Conservation (phyloP, 768 basidiomycete species). For the Mycena floridula region DNA sequence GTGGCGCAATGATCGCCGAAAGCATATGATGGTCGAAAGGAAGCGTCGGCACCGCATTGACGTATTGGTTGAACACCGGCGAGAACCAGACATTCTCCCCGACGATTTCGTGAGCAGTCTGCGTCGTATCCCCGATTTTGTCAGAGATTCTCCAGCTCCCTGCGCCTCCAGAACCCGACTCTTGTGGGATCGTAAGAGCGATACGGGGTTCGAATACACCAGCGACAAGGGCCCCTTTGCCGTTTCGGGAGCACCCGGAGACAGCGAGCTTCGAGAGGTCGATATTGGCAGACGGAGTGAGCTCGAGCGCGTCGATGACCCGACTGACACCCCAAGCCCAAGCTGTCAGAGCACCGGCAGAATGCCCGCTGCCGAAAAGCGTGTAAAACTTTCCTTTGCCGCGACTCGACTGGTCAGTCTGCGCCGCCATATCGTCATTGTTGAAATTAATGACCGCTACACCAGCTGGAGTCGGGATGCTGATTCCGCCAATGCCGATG, state of each 20-base stretch:
- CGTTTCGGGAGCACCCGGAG: slow-evolving; percentile 55
- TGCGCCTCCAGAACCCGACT: slow-evolving; percentile 55
- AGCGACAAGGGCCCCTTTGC: slow-evolving; percentile 54
- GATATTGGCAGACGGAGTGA: slow-evolving; percentile 38
- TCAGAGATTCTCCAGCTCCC: slow-evolving; percentile 58
- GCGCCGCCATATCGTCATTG: slow-evolving; percentile 49
- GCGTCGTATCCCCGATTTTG: slow-evolving; percentile 35
- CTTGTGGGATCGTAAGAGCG: slow-evolving; percentile 55
- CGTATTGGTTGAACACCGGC: slow-evolving; percentile 39
- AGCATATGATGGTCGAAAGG: slow-evolving; percentile 58
- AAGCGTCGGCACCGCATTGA: slow-evolving; percentile 36
- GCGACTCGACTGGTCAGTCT: slow-evolving; percentile 36
- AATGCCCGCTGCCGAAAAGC: slow-evolving; percentile 40
- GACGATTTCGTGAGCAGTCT: slow-evolving; percentile 54
- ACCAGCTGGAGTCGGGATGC: slow-evolving; percentile 29
- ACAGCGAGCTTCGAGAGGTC: slow-evolving; percentile 44
- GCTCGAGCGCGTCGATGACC: slow-evolving; percentile 55
- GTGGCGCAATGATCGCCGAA: slow-evolving; percentile 49
- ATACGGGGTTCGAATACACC: slow-evolving; percentile 56
- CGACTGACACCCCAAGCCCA: slow-evolving; percentile 60
- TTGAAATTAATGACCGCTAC: slow-evolving; percentile 45
- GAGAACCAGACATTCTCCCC: slow-evolving; percentile 62
- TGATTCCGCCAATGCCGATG: slow-evolving; percentile 44
- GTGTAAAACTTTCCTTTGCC: slow-evolving; percentile 54
- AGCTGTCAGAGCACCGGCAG: slow-evolving; percentile 50